phyloP scores from a whole-genome alignment of 2,329 filamentous ascomycete genomes.

The Monosporascus sp. region DNA sequence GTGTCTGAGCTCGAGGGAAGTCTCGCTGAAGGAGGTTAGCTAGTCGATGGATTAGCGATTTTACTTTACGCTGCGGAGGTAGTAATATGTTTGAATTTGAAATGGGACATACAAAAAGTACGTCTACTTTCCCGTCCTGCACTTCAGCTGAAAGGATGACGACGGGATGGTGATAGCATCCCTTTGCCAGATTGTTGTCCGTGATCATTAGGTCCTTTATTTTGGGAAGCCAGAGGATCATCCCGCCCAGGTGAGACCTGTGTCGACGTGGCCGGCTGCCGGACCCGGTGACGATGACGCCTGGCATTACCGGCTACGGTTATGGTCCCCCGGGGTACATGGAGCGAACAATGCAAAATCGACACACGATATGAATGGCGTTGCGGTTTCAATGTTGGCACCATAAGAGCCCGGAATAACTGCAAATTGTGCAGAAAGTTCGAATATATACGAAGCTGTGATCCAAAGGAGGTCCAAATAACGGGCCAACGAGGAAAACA shows the following conservation, averaged over 20 bases:
- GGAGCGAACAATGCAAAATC: neutral
- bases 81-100: neutral
- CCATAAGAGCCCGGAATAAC: no score
- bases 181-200: conserved; percentile 6
- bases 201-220: neutral
- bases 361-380: no score
- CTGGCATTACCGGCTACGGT: neutral
- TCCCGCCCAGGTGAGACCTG: neutral
- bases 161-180: conserved; percentile 17
- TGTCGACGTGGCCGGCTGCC: neutral
- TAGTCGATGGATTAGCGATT: conserved; percentile 4
- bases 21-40: conserved; percentile 15
- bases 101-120: conserved; percentile 13
- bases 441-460: no score
- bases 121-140: conserved; percentile 12
- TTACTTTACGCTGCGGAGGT: neutral
- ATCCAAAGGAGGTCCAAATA: neutral
- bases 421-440: no score
- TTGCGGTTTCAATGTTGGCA: no score
- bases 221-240: neutral
- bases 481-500: neutral
- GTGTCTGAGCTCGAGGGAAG: conserved; percentile 8
- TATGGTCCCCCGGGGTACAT: neutral
- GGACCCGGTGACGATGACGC: neutral
- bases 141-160: conserved; percentile 16